Evolutionary conservation across 2,329 filamentous ascomycete genomes (phyloP), one percentile per base, ranked within the genome.

Genomic region (Dactylellina cionopaga): DNA sequence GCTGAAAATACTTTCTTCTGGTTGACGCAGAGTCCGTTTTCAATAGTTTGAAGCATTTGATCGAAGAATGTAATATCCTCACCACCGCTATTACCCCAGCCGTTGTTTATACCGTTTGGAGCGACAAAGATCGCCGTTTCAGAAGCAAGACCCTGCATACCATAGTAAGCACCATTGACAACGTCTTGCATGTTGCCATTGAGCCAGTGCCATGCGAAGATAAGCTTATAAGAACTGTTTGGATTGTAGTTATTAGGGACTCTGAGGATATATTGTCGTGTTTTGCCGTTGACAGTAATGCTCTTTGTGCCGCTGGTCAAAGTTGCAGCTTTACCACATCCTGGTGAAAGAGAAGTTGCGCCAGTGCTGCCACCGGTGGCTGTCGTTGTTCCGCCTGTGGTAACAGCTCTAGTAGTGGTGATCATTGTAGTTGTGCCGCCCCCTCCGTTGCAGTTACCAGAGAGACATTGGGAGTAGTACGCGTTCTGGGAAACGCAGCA

Each of bases 81-180:
- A 10, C 82, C 82, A 54, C 78, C 79, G 1, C 71, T 74, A 77
- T 84, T 83, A 33, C 75, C 81, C 82, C 82, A 83, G 19, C 82
- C 82, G 17, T 76, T 75, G 70, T 80, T 79, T 27, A 81, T 74
- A 7, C 82, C 82, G 44, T 83, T 77, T 19, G 83, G 83, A 0
- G 81, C 79, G 13, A 84, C 79, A 69, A 83, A 82, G 74, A 84
- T 82, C 62, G 81, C 79, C 7, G 75, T 78, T n/a, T 80, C 79
- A 17, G 77, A 75, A 7, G 80, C 78, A 6, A 81, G 78, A 1
- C 75, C 70, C 11, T 78, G 78, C 5, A 84, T 78, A 2, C 82
- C 82, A 73, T 83, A 83, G 76, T 80, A 83, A 1, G 77, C 77
- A 7, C 80, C 79, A 27, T 76, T 77, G 37, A 77, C 80, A 25